Conservation (phyloP, 2,329 filamentous ascomycete genomes). For the Geoglossum cookeanum region DNA sequence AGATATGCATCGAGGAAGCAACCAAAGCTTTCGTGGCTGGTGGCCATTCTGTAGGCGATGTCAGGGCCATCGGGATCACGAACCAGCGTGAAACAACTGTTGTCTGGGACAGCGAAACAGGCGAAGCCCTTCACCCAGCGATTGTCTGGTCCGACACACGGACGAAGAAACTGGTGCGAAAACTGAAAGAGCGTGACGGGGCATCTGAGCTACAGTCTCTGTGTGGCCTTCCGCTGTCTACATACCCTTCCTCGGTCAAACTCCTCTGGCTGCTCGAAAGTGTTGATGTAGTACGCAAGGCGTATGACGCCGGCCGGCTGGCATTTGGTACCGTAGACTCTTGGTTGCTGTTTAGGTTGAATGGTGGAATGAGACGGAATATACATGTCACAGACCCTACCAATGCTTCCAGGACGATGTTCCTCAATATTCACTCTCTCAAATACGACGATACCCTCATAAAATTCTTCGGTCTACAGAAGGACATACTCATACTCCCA, state of each 20-base stretch:
- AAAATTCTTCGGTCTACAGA: conserved; percentile 60
- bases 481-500: conserved; percentile 54
- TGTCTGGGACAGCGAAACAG: conserved; percentile 66
- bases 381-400: conserved; percentile 70
- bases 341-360: conserved; percentile 73
- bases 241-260: conserved; percentile 76
- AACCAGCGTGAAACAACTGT: conserved; percentile 82
- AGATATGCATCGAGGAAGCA: conserved; percentile 61
- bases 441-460: conserved; percentile 63
- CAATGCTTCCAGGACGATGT: conserved; percentile 84
- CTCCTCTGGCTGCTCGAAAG: conserved; percentile 67
- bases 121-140: conserved; percentile 64
- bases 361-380: conserved; percentile 47
- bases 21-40: conserved; percentile 49
- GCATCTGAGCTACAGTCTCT: conserved; percentile 50
- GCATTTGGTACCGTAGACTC: conserved; percentile 77
- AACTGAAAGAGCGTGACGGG: conserved; percentile 47
- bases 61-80: conserved; percentile 67
- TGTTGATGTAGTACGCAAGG: conserved; percentile 45
- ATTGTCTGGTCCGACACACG: conserved; percentile 85
- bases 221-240: conserved; percentile 69
- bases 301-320: conserved; percentile 57
- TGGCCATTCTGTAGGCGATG: conserved; percentile 47
- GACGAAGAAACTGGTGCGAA: conserved; percentile 54
- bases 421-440: conserved; percentile 70